These are phyloP conservation scores for Vaccinium corymbosum DNA, from an alignment of 148 eudicot genomes.

Conservation along the genomic window DNA sequence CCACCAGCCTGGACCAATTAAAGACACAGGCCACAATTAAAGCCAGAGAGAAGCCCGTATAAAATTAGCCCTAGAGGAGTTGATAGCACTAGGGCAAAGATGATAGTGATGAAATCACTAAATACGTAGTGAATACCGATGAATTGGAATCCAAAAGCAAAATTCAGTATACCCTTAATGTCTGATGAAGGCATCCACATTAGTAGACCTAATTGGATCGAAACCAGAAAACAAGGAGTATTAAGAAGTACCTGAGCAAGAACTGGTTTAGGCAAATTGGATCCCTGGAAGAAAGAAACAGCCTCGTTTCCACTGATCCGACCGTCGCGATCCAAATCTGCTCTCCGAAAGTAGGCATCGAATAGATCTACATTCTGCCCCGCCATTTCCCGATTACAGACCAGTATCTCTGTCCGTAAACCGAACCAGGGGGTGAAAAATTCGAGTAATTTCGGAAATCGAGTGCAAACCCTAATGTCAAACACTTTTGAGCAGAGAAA, in stretches of 20 bases:
- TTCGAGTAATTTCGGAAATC: neutral
- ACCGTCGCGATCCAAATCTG: conserved; percentile 92
- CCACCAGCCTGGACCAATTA: too few relatives aligned
- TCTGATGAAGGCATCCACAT: neutral
- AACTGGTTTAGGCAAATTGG: conserved; percentile 70
- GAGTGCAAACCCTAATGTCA: neutral
- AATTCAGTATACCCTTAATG: neutral
- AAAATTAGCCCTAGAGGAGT: too few relatives aligned
- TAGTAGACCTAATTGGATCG: conserved; percentile 1
- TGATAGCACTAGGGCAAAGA: neutral
- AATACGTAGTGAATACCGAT: neutral
- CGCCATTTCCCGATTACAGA: conserved; percentile 47
- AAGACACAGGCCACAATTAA: too few relatives aligned
- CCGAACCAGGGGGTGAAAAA: neutral
- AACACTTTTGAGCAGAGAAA: neutral
- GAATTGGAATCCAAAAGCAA: neutral
- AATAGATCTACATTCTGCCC: conserved; percentile 64
- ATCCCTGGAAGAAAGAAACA: conserved; percentile 71
- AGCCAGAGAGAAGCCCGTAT: too few relatives aligned
- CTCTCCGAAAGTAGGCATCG: conserved; percentile 77
- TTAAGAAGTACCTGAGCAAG: conserved; percentile 70
- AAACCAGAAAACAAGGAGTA: neutral
- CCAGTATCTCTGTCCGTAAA: too few relatives aligned
- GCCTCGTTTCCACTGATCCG: conserved; percentile 90
- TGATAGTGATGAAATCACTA: neutral